Base-by-base conservation (phyloP, 331 rosid genomes). In the Malus hybrid region DNA sequence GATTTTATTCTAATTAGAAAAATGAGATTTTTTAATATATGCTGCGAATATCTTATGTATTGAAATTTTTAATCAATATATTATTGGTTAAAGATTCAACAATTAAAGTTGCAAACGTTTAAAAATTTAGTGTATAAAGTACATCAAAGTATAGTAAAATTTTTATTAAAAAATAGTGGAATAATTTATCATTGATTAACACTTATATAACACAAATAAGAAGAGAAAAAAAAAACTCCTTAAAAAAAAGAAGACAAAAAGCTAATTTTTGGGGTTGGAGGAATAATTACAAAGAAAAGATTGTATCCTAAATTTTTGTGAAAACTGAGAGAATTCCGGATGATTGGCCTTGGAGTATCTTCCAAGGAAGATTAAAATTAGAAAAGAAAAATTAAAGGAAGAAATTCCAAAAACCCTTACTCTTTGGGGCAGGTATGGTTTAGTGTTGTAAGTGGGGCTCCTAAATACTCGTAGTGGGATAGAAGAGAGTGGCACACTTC, bases 401-500 rank as follows among this genome's bases (percentile, higher is more conserved):
- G 9, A 73, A 28, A 29, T 8, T 29, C 46, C 31, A 46, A 4
- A 44, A 31, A 36, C 62, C 18, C 24, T 63, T 74, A 24, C 28
- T 46, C 7, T 39, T n/a, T 39, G 20, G 28, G 20, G 11, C 3
- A 9, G n/a, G 59, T 52, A 2, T 6, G 20, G 44, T 39, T 32
- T 39, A 16, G 9, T 10, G 70, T 29, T n/a, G 70, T 19, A 16
- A 52, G 56, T 2, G 56, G 56, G 66, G n/a, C 34, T 22, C 76
- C 67, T 56, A 22, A 57, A 57, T 57, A 57, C 36, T 57, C 54
- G 5, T 57, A 57, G 76, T 57, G 76, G 76, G 67, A 34, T 7
- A 62, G 77, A 20, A 73, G 76, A 33, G 55, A 34, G 76, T 36
- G 76, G 13, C 22, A 16, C 69, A 4, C 70, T 61, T 39, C 39